Percentiles rank a stretch among this genome's conserved stretches.
phyloP scores from a whole-genome alignment of 2,329 filamentous ascomycete species.

The Stachybotrys chlorohalonatus region DNA sequence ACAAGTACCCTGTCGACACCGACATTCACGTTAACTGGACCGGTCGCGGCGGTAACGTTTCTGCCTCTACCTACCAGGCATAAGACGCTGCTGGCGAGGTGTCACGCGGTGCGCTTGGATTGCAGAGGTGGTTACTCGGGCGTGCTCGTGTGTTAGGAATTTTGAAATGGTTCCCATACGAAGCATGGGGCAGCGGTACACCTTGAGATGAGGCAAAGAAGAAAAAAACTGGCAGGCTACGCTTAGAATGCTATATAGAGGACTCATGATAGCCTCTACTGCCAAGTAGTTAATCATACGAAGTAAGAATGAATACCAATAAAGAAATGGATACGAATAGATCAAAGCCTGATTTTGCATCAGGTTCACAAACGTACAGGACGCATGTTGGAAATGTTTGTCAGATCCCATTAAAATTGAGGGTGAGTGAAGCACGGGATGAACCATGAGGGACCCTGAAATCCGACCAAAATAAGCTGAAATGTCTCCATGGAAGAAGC shows the following conservation, averaged over 20 bases:
- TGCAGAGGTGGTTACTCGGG: not conserved
- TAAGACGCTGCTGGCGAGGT: conserved; percentile 37
- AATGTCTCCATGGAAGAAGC: too few relatives aligned
- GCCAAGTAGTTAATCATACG: not conserved
- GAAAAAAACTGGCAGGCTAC: not conserved
- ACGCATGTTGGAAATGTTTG: too few relatives aligned
- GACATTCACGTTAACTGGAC: conserved; percentile 99
- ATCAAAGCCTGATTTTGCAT: not conserved
- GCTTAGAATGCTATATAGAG: not conserved
- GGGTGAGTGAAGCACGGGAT: too few relatives aligned
- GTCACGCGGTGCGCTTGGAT: not conserved
- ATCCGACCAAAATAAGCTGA: too few relatives aligned
- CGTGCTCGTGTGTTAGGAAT: not conserved
- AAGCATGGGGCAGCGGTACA: not conserved
- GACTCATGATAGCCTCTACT: not conserved
- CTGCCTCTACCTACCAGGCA: conserved; percentile 94
- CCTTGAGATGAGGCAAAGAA: not conserved
- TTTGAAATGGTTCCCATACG: not conserved
- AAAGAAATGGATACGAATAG: not conserved
- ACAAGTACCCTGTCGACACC: conserved; percentile 74
- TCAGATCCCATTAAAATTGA: too few relatives aligned
- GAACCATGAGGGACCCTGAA: too few relatives aligned
- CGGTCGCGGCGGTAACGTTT: conserved; percentile 92
- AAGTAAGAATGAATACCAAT: not conserved
- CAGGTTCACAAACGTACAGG: too few relatives aligned